Conservation (phyloP, 805 yeast species). For the Zygosaccharomyces rouxii region DNA sequence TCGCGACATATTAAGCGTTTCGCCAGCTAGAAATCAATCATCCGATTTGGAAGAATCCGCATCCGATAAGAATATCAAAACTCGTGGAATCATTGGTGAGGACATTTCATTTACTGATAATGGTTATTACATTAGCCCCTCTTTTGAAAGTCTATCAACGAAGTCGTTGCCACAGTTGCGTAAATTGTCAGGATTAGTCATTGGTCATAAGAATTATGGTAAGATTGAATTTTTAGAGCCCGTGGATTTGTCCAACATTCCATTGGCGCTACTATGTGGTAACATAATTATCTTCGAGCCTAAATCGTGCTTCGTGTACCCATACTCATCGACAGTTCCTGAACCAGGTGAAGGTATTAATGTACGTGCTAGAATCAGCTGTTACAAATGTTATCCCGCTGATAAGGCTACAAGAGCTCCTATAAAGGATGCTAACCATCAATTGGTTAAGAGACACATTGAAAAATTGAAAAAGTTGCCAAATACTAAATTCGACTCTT, state of each 20-base stretch:
- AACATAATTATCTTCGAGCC: conserved; percentile 56
- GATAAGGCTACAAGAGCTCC: conserved; percentile 66
- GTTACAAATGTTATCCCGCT: conserved; percentile 79
- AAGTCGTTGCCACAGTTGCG: conserved; percentile 62
- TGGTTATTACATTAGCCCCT: conserved; percentile 87
- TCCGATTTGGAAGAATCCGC: conserved; percentile 2
- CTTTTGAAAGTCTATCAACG: conserved; percentile 54
- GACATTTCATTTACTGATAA: conserved; percentile 52
- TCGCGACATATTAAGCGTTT: conserved; percentile 6
- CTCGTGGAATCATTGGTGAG: conserved; percentile 31
- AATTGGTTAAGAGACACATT: conserved; percentile 63
- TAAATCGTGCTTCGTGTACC: conserved; percentile 65
- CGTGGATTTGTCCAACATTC: conserved; percentile 72
- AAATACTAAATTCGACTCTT: conserved; percentile 58
- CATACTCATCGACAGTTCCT: conserved; percentile 57
- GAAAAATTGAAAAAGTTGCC: conserved; percentile 57
- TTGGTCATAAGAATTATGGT: conserved; percentile 77
- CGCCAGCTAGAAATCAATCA: conserved; percentile 1
- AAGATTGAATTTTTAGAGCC: conserved; percentile 70
- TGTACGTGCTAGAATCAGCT: conserved; percentile 63
- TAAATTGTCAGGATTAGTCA: conserved; percentile 55
- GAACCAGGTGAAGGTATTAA: conserved; percentile 77
- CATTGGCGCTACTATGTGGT: conserved; percentile 61
- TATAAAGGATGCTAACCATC: conserved; percentile 73
- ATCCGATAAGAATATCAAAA: conserved; percentile 3